Evolutionary conservation across 2,329 filamentous ascomycete species (phyloP), one percentile per base, ranked within the genome.

Genomic region (Trichophyton simii): DNA sequence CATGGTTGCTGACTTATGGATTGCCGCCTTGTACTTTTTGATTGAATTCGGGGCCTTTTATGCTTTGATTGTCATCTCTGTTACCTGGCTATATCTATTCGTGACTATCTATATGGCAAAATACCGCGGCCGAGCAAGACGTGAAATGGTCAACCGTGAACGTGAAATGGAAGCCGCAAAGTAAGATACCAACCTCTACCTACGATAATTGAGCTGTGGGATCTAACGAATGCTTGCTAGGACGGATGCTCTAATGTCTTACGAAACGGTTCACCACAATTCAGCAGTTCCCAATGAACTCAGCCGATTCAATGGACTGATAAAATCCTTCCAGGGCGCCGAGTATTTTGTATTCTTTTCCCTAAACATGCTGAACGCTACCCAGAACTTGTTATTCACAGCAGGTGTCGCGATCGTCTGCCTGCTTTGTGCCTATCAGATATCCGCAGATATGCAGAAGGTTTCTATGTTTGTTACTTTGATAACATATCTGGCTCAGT

Each of bases 401-500:
- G 65, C 83, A 2, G 83, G 82, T 8, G 77, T 88, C 42, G 80
- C 89, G 34, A 78, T 89, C n/a, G 83, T 85, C 0, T 83, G 80
- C 63, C 87, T 88, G 61, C 81, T 90, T 46, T 78, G 88, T 13
- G 86, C 86, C 2, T 87, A 84, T 69, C 85, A 87, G 64, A 85
- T 90, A 60, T 84, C 80, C 1, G 79, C 78, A n/a, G 80, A 80
- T 1, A 73, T 80, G 59, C 80, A 82, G 3, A 82, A 82, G 3
- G 77, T 87, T 9, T 87, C 87, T 61, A 80, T 87, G 65, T 89
- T 90, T 66, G 83, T 87, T 61, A 83, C 85, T 73, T 77, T 90
- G 15, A 74, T 89, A 63, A 86, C 85, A 60, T 90, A 89, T 71
- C 88, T 88, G 86, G 81, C 82, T 18, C 87, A 89, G 68, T 78